These are phyloP conservation scores for Cyclanthera cordifolia DNA, from an alignment of 306 rosid species.

Conservation along the genomic window DNA sequence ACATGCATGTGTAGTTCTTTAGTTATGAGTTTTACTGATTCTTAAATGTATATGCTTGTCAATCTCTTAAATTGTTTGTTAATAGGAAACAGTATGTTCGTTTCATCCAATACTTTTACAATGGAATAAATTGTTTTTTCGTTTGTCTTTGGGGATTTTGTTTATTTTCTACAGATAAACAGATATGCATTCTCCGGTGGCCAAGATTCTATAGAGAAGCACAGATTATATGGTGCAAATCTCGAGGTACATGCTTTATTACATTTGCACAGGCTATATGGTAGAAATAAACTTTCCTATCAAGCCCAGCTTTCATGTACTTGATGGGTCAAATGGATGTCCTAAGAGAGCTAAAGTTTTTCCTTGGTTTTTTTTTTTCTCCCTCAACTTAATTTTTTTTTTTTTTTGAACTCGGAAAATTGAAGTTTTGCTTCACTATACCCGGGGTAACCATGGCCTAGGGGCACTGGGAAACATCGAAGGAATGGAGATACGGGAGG, in stretches of 20 bases:
- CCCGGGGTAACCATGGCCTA: too few relatives aligned
- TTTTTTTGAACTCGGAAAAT: too few relatives aligned
- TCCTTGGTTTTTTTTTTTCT: not conserved
- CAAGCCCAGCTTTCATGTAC: not conserved
- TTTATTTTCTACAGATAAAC: conserved; percentile 49
- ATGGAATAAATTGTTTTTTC: not conserved
- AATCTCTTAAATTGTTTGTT: not conserved
- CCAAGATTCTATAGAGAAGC: conserved; percentile 82
- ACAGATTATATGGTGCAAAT: conserved; percentile 56
- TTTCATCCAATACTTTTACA: not conserved
- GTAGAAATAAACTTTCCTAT: conserved; percentile 32
- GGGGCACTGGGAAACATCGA: too few relatives aligned
- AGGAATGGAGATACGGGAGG: too few relatives aligned
- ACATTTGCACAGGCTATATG: conserved; percentile 49
- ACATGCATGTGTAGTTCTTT: not conserved
- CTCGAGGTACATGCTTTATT: too few relatives aligned
- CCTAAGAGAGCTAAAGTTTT: not conserved
- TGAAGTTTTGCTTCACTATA: too few relatives aligned
- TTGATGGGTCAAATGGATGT: not conserved
- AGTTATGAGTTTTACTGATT: not conserved
- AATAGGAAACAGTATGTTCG: not conserved
- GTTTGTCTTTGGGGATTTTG: not conserved
- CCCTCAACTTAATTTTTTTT: not conserved
- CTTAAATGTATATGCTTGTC: not conserved
- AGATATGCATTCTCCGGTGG: conserved; percentile 86